Base-by-base conservation (phyloP, 2,329 filamentous ascomycete species). In the Botrytis byssoidea region DNA sequence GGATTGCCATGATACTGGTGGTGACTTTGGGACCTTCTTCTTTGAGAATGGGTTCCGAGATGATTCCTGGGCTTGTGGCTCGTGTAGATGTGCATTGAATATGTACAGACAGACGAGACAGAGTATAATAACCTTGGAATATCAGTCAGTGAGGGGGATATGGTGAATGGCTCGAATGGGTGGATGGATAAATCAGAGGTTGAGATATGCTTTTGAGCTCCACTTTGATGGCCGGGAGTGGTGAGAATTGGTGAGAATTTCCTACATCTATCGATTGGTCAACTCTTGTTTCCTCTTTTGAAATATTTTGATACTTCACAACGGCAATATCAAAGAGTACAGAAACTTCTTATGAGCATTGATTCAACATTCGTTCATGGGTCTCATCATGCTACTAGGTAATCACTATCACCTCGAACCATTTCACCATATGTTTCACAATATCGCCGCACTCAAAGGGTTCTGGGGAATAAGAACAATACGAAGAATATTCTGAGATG, bases 11-110 rank as follows among this genome's bases (percentile, higher is more conserved):
- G 48, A n/a, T n/a, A n/a, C n/a, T 29, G 61, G 37, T 4, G 5
- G 9, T 42, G 8, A 29, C 22, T 12, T 64, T 65, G 20, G n/a
- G 42, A 65, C 63, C 63, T 66, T 66, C 63, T 66, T 66, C 63
- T 66, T 66, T 66, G 20, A 66, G 63, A 22, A 66, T 65, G 63
- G 63, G 5, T 64, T 20, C 25, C 12, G 61, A n/a, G 20, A 32
- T 12, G 61, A 37, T 64, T 64, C 60, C 60, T 64, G 60, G 57
- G n/a, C n/a, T 57, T 16, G 18, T 61, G n/a, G 51, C 51, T 57
- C 51, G 51, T 57, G 51, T 57, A 57, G 51, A 32, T 57, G n/a
- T 57, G n/a, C 16, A 32, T 29, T 29, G 51, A 29, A 57, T 32
- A n/a, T 29, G 51, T 40, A 10, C 37, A 40, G 29, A 55, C 25